A percentile compares a stretch with the other conserved stretches of the same genome.
Conservation (phyloP, 2,329 filamentous ascomycete genomes). For the Fusarium tupiense region DNA sequence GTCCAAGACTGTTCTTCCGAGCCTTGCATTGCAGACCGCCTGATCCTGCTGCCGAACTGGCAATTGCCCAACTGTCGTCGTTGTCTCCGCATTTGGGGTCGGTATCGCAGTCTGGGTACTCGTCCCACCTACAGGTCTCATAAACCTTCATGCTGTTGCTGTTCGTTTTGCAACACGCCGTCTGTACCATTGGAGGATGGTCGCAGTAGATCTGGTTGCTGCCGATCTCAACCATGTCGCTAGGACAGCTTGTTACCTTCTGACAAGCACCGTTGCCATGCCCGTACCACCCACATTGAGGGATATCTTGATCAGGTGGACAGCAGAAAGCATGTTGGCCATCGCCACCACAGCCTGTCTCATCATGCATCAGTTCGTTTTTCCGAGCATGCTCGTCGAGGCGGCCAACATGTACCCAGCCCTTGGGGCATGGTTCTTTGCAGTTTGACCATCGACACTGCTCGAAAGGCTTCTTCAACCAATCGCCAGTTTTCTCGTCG, state of each 20-base stretch:
- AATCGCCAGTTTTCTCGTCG: neutral
- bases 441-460: slow-evolving; percentile 22
- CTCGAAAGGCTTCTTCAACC: neutral
- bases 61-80: too few relatives aligned
- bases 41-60: too few relatives aligned
- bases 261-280: neutral
- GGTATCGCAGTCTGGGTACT: too few relatives aligned
- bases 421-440: slow-evolving; percentile 11
- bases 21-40: too few relatives aligned
- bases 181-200: too few relatives aligned
- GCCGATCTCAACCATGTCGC: neutral
- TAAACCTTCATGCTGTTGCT: too few relatives aligned
- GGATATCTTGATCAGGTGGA: neutral
- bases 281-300: neutral
- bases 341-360: slow-evolving; percentile 9
- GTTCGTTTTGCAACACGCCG: too few relatives aligned
- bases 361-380: slow-evolving; percentile 14
- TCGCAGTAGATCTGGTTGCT: too few relatives aligned
- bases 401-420: slow-evolving; percentile 8
- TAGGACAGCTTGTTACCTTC: neutral
- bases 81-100: too few relatives aligned
- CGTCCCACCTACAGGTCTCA: too few relatives aligned
- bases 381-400: too few relatives aligned
- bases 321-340: slow-evolving; percentile 13
- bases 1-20: too few relatives aligned